Percentiles rank a stretch among this genome's conserved stretches.
phyloP scores from a whole-genome alignment of 1,139 yeast genomes.

The Tardiomyces blankii region DNA sequence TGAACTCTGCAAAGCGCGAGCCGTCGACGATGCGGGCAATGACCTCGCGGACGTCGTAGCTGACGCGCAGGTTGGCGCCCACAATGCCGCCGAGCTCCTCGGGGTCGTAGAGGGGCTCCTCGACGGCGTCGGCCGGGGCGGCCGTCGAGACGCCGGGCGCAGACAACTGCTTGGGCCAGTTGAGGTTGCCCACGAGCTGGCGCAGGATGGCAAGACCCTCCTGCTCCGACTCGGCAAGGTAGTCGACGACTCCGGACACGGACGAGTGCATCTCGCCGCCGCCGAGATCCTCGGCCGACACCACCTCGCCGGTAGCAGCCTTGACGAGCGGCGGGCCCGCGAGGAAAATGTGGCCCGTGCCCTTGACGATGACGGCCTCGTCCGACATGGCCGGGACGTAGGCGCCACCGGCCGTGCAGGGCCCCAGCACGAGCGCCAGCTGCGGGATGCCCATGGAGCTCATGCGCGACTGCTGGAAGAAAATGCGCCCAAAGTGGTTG shows the following conservation, averaged over 20 bases:
- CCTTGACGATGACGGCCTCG: constrained; percentile 26
- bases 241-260: constrained; percentile 26
- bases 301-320: constrained; percentile 28
- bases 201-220: constrained; percentile 25
- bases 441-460: constrained; percentile 25
- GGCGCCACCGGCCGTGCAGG: constrained; percentile 31
- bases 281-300: constrained; percentile 26
- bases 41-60: constrained; percentile 25
- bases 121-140: constrained; percentile 7
- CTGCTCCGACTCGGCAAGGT: constrained; percentile 24
- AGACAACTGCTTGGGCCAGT: constrained; percentile 11
- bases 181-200: constrained; percentile 21
- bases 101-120: constrained; percentile 23
- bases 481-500: constrained; percentile 27
- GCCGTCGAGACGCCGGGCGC: background rate
- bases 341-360: constrained; percentile 26
- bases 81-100: constrained; percentile 25
- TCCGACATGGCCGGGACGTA: constrained; percentile 29
- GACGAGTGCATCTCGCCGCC: constrained; percentile 28
- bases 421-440: constrained; percentile 25
- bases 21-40: constrained; percentile 27
- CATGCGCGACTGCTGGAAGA: constrained; percentile 25
- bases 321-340: constrained; percentile 29
- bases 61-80: constrained; percentile 22
- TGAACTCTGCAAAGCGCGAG: constrained; percentile 24